Base-by-base conservation (phyloP, 495 filamentous ascomycete species). In the Rusavskia elegans region DNA sequence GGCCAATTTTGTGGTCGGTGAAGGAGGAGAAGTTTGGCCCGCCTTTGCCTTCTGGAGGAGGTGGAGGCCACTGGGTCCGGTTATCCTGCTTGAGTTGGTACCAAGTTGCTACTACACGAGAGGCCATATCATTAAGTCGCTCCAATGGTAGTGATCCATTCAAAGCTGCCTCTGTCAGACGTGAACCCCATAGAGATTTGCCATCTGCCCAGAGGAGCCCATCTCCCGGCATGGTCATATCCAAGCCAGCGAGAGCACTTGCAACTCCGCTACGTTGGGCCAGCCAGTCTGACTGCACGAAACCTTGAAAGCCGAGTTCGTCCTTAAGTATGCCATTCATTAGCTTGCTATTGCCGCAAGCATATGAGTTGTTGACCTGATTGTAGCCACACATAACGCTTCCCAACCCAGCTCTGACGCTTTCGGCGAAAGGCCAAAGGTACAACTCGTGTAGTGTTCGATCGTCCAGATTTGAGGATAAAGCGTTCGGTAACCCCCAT, bases 191-290 rank as follows among this genome's bases (percentile, higher is more conserved):
- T 0, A 95, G 73, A 0, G 84, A 82, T 19, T 84, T 65, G 8
- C 87, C 89, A 56, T 89, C 73, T 20, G 72, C 73, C 87, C 86
- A 95, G 14, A 57, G 56, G 10, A 85, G 62, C 1, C 90, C 89
- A 66, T 96, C 89, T 10, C 90, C 90, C 3, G 92, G 92, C 90
- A 96, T 96, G 13, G 77, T 85, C 87, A 95, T 89, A 64, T 96
- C 90, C 13, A 97, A 69, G 1, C 90, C 90, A 20, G 87, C 82
- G 20, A 95, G 65, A 3, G 89, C 84, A 55, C 80, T 84, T 16
- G 76, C 77, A 0, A 95, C 84, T 23, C 89, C 89, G 23, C 80
- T 81, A 30, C 85, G 76, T 63, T 95, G 89, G 6, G 89, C 90
- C 5, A 93, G 75, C 90, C 90, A 97, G 64, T 97, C 90, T 7